Evolutionary conservation across 2,329 filamentous ascomycete species (phyloP), one percentile per base, ranked within the genome.

Genomic region (Thelonectria blattea): DNA sequence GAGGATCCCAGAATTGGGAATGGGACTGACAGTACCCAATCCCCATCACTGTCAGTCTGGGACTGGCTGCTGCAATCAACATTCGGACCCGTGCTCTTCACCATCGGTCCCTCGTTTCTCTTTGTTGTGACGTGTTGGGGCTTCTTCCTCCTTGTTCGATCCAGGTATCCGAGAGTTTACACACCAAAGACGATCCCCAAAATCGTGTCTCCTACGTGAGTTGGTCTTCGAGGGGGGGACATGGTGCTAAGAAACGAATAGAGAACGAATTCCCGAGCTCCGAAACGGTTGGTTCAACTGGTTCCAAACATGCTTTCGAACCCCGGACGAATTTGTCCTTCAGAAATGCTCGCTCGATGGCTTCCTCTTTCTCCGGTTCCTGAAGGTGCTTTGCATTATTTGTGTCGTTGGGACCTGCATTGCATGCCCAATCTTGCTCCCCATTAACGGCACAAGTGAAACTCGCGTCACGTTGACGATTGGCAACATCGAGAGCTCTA

Each of bases 371-470:
- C 45, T 56, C 9, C 52, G 52, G 3, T 30, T 42, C 20, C 52
- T 56, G 14, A 56, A 48, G n/a, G 37, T 56, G 22, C 32, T 56
- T 15, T 30, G 20, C 12, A 42, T 49, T 12, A 49, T 56, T 15
- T 56, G n/a, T 14, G 5, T 48, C 7, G 43, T 30, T 3, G 52
- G 52, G 2, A 20, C 41, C 30, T 56, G 43, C 11, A 11, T 56
- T 18, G 32, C 22, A 5, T 56, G 30, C 17, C 52, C 52, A 41
- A 34, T 49, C 34, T 20, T 56, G 20, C 45, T 56, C 14, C 52
- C 52, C n/a, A 15, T 56, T 5, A 37, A 48, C 34, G 52, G 27
- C 3, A 18, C 8, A 17, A 6, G 1, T 10, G 17, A 5, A 1
- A 2, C 3, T 32, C 14, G 7, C 22, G 22, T n/a, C 24, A 15